phyloP scores from a whole-genome alignment of 208 protist genomes.

The Wallacemonas collosoma region DNA sequence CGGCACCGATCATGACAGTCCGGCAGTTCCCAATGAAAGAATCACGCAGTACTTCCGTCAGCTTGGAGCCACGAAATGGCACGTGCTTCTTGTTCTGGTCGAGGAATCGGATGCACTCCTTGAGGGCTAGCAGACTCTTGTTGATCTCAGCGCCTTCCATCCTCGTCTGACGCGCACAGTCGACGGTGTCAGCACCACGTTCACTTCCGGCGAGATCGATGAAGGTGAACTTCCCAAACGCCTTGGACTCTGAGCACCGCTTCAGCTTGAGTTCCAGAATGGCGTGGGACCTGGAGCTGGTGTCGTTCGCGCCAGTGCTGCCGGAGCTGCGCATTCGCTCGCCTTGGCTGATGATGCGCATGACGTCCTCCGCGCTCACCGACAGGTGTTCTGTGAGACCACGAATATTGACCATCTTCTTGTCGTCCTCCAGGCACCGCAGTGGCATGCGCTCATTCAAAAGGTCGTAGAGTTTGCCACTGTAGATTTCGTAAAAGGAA shows the following conservation, averaged over 20 bases:
- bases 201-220: conserved; percentile 95
- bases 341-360: conserved; percentile 85
- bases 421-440: conserved; percentile 67
- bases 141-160: conserved; percentile 92
- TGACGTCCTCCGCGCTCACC: conserved; percentile 50
- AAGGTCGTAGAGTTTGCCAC: conserved; percentile 75
- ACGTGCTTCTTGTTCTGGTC: conserved; percentile 83
- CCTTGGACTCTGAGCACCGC: conserved; percentile 35
- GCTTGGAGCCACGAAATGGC: conserved; percentile 92
- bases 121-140: conserved; percentile 86
- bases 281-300: conserved; percentile 95
- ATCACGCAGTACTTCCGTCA: conserved; percentile 92
- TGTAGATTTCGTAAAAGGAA: conserved; percentile 89
- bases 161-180: conserved; percentile 82
- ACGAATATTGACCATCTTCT: conserved; percentile 64
- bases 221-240: conserved; percentile 72
- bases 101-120: conserved; percentile 87
- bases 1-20: conserved; percentile 94
- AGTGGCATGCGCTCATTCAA: conserved; percentile 70
- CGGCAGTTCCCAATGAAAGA: conserved; percentile 90
- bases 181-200: conserved; percentile 75
- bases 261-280: conserved; percentile 87
- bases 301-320: conserved; percentile 94
- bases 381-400: conserved; percentile 63
- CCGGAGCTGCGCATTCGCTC: conserved; percentile 76